phyloP scores from a whole-genome alignment of 371 early-diverging fungal species.

The Saksenaea vasiformis region DNA sequence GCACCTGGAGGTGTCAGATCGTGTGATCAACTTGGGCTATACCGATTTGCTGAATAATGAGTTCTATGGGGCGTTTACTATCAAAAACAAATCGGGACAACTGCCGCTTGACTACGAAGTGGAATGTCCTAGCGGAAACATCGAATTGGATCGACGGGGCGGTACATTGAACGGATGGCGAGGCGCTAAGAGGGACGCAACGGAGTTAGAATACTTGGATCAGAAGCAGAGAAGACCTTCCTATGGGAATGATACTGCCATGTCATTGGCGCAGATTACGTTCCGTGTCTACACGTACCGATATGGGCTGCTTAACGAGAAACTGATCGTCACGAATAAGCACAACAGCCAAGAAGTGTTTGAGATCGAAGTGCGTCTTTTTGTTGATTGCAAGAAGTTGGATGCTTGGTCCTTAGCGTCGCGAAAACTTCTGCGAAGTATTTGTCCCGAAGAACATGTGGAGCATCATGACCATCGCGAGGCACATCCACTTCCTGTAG shows the following conservation, averaged over 20 bases:
- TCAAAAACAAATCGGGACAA: conserved; percentile 65
- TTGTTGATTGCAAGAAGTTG: conserved; percentile 60
- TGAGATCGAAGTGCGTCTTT: conserved; percentile 66
- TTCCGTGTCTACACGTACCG: conserved; percentile 61
- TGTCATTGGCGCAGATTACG: conserved; percentile 54
- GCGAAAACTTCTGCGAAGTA: conserved; percentile 19
- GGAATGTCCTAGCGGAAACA: conserved; percentile 58
- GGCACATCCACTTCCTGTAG: conserved; percentile 42
- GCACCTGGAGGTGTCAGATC: conserved; percentile 67
- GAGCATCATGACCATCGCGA: conserved; percentile 44
- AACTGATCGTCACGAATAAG: conserved; percentile 66
- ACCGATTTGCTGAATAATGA: conserved; percentile 53
- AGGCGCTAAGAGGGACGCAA: conserved; percentile 24
- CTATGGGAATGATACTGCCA: conserved; percentile 16
- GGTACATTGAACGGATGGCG: conserved; percentile 65
- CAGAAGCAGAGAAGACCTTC: conserved; percentile 12
- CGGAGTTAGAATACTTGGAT: conserved; percentile 16
- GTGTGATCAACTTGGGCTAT: conserved; percentile 58
- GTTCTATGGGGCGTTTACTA: conserved; percentile 63
- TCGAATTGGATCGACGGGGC: conserved; percentile 58
- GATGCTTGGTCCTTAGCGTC: conserved; percentile 33
- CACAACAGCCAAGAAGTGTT: conserved; percentile 71
- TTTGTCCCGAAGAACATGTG: conserved; percentile 11
- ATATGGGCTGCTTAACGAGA: conserved; percentile 66
- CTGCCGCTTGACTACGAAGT: conserved; percentile 68